These are phyloP conservation scores for Candida germanica DNA, from an alignment of 805 yeast species.

Conservation along the genomic window DNA sequence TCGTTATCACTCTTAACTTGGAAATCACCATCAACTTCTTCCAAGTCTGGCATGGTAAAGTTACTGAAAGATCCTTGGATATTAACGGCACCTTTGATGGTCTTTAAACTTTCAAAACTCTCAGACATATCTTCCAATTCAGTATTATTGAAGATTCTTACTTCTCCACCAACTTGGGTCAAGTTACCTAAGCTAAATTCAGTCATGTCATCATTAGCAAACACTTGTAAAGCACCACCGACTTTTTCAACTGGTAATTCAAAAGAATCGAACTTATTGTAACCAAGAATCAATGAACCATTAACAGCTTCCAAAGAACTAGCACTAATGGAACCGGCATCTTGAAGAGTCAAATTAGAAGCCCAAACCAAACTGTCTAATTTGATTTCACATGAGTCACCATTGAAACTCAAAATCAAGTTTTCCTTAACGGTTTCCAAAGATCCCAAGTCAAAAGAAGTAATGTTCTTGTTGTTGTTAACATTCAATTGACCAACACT, in stretches of 20 bases:
- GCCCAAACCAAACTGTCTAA: conserved; percentile 39
- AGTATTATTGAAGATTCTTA: conserved; percentile 40
- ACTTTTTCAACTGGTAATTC: conserved; percentile 31
- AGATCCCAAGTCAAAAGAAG: conserved; percentile 29
- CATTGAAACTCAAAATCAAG: conserved; percentile 40
- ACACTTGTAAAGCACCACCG: conserved; percentile 40
- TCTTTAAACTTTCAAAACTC: conserved; percentile 26
- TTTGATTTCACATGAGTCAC: conserved; percentile 30
- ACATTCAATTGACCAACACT: conserved; percentile 34
- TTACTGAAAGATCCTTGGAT: conserved; percentile 36
- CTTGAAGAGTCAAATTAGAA: conserved; percentile 44
- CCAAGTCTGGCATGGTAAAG: conserved; percentile 36
- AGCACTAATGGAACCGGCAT: conserved; percentile 30
- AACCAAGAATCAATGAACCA: conserved; percentile 38
- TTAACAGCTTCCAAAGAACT: conserved; percentile 35
- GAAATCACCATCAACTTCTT: conserved; percentile 43
- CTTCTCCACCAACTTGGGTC: conserved; percentile 39
- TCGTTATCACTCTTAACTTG: conserved; percentile 30
- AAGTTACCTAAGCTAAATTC: conserved; percentile 26
- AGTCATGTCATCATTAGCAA: conserved; percentile 41
- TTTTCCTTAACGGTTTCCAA: conserved; percentile 32
- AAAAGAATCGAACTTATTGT: conserved; percentile 35
- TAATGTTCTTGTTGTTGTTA: conserved; percentile 43
- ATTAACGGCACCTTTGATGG: conserved; percentile 40
- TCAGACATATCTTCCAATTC: conserved; percentile 30